phyloP scores from a whole-genome alignment of 2,329 filamentous ascomycete genomes.

The Magnaporthales sp. region DNA sequence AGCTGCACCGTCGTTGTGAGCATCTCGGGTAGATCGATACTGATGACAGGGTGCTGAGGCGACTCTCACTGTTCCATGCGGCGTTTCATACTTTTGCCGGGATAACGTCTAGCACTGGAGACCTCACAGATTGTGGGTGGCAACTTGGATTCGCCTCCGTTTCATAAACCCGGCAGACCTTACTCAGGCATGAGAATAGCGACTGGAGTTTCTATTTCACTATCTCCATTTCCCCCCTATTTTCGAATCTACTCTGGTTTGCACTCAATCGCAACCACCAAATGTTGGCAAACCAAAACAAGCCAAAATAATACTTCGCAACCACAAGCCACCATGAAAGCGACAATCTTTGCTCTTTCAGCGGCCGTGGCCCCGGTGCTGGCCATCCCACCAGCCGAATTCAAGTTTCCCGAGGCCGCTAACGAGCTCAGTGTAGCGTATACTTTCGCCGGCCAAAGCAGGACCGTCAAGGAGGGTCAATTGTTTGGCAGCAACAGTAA shows the following conservation, averaged over 20 bases:
- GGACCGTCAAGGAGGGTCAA: slow-evolving; percentile 2
- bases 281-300: not conserved
- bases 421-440: slow-evolving; percentile 7
- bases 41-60: not conserved
- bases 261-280: not conserved
- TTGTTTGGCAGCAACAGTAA: slow-evolving; percentile 4
- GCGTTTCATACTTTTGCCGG: not conserved
- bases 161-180: not conserved
- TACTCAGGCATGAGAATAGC: not conserved
- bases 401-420: slow-evolving; percentile 6
- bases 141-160: not conserved
- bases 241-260: not conserved
- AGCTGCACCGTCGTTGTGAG: not conserved
- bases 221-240: not conserved
- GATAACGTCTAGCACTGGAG: not conserved
- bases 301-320: not conserved
- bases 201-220: not conserved
- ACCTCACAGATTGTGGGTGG: not conserved
- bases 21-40: not conserved
- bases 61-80: not conserved
- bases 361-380: slow-evolving; percentile 7
- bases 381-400: slow-evolving; percentile 8
- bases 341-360: not conserved
- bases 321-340: not conserved
- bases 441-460: slow-evolving; percentile 6